Conservation (phyloP, 768 basidiomycete genomes). For the Rhizopogon rudus region DNA sequence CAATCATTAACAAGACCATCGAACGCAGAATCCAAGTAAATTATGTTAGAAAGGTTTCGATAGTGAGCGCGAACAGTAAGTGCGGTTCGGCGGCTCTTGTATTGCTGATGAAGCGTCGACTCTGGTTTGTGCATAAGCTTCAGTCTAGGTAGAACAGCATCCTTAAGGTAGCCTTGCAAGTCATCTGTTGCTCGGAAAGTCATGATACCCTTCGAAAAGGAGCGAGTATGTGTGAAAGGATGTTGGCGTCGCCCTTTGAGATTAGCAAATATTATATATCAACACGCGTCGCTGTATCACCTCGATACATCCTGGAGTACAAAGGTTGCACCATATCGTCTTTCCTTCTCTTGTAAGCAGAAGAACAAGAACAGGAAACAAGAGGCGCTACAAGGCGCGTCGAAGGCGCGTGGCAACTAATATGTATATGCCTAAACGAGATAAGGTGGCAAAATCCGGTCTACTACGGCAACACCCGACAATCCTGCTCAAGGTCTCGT, state of each 20-base stretch:
- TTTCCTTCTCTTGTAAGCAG: background rate
- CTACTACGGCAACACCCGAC: conserved; percentile 21
- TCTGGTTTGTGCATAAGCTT: conserved; percentile 20
- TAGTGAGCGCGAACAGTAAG: conserved; percentile 28
- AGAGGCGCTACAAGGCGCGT: background rate
- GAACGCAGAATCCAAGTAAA: conserved; percentile 20
- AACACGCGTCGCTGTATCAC: background rate
- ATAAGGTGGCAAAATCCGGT: conserved; percentile 7
- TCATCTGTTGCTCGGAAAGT: conserved; percentile 27
- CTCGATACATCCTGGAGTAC: background rate
- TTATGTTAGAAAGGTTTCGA: conserved; percentile 27
- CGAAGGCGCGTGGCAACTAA: background rate
- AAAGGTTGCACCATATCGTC: too few species aligned
- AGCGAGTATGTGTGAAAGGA: background rate
- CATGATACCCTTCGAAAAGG: conserved; percentile 8
- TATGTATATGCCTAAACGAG: background rate
- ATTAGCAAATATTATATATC: background rate
- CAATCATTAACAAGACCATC: conserved; percentile 25
- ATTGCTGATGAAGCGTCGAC: conserved; percentile 17
- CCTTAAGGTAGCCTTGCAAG: conserved; percentile 29
- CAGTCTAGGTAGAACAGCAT: conserved; percentile 27
- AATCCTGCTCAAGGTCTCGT: background rate
- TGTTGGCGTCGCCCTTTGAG: background rate
- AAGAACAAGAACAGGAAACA: background rate
- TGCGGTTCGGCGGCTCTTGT: conserved; percentile 31